Conservation (phyloP, 768 basidiomycete genomes). For the Boletus rubropictus region DNA sequence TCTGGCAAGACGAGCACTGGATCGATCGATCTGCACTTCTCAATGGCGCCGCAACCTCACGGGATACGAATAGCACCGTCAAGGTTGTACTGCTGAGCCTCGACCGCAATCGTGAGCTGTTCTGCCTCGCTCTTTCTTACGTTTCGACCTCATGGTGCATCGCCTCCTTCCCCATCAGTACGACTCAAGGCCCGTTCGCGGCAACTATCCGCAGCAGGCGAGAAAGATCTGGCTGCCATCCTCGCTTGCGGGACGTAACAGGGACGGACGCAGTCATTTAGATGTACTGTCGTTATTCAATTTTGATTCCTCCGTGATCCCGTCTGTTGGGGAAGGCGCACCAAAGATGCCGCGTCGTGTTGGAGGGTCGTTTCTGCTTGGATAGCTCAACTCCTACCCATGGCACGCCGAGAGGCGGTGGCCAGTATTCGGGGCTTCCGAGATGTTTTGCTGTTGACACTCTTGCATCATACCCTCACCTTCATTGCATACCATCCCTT, state of each 20-base stretch:
- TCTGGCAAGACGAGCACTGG: constrained; percentile 94
- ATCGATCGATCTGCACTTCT: constrained; percentile 76
- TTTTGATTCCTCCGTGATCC: constrained; percentile 3
- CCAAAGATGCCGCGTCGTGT: constrained; percentile 1
- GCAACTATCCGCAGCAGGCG: constrained; percentile 78
- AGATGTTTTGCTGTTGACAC: constrained; percentile 4
- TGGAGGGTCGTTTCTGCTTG: constrained; percentile 8
- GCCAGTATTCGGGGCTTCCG: constrained; percentile 2
- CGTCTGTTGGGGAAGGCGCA: constrained; percentile 2
- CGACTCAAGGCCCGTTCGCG: constrained; percentile 86
- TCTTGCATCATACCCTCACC: constrained; percentile 25
- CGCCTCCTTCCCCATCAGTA: constrained; percentile 41
- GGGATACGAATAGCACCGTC: constrained; percentile 44
- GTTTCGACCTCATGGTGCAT: constrained; percentile 8
- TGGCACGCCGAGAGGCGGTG: constrained; percentile 27
- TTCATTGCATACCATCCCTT: constrained; percentile 18
- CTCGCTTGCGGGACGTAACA: constrained; percentile 37
- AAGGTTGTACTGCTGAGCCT: constrained; percentile 88
- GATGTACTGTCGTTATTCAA: neutral
- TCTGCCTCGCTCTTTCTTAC: constrained; percentile 9
- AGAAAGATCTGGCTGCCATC: constrained; percentile 76
- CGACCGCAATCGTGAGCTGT: constrained; percentile 80
- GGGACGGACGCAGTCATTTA: neutral
- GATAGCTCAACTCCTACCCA: constrained; percentile 12
- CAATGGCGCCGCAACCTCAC: constrained; percentile 30